Percentiles rank a stretch among this genome's conserved stretches.
These are phyloP conservation scores for Cadophora sp. DNA, from an alignment of 2,329 filamentous ascomycete species.

Conservation along the genomic window DNA sequence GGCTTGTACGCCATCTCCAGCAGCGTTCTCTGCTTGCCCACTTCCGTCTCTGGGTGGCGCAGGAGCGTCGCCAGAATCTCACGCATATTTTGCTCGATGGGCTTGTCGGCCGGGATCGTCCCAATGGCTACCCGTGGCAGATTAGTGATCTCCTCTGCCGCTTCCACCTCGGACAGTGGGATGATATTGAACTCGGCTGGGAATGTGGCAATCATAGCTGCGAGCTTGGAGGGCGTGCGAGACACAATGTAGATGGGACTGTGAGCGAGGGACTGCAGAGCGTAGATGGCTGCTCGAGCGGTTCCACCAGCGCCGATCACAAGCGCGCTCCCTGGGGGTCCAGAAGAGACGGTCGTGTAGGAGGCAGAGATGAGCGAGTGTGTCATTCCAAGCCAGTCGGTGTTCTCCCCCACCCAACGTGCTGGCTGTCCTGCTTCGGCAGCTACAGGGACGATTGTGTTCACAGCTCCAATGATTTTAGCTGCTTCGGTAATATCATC, in stretches of 20 bases:
- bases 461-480: conserved; percentile 86
- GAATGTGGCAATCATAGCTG: conserved; percentile 74
- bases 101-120: conserved; percentile 87
- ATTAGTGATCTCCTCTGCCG: conserved; percentile 56
- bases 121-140: conserved; percentile 79
- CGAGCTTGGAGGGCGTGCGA: conserved; percentile 73
- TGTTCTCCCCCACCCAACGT: conserved; percentile 84
- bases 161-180: conserved; percentile 61
- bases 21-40: conserved; percentile 60
- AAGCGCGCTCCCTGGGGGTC: conserved; percentile 63
- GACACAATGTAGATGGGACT: conserved; percentile 87
- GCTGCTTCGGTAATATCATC: conserved; percentile 84
- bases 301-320: conserved; percentile 94
- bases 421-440: conserved; percentile 45
- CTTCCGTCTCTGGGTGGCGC: conserved; percentile 48
- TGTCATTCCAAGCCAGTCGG: conserved; percentile 94
- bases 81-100: conserved; percentile 76
- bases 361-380: conserved; percentile 63
- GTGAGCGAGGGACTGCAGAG: conserved; percentile 83
- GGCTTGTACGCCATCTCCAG: conserved; percentile 98
- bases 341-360: conserved; percentile 38
- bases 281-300: conserved; percentile 88
- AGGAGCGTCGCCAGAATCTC: conserved; percentile 65
- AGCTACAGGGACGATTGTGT: conserved; percentile 79
- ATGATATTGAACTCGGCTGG: conserved; percentile 74